Base-by-base conservation (phyloP, 78 protist genomes). In the Pelomyxa schiedti region DNA sequence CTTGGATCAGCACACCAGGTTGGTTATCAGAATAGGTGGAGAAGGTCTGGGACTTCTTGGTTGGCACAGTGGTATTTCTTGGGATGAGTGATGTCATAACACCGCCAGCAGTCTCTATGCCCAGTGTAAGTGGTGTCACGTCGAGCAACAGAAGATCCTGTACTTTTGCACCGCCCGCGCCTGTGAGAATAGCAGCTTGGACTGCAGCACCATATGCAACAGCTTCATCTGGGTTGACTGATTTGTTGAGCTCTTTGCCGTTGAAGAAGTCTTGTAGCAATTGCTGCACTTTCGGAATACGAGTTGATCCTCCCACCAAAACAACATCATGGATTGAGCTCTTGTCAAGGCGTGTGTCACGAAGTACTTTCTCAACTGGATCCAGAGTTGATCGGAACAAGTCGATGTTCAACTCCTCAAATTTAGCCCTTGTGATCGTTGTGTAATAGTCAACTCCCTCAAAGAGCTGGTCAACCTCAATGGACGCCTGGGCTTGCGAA, bases 141-240 rank as follows among this genome's bases (percentile, higher is more conserved):
- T n/a, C n/a, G n/a, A n/a, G n/a, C n/a, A n/a, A n/a, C n/a, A n/a
- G n/a, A n/a, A n/a, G n/a, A n/a, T n/a, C n/a, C n/a, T n/a, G n/a
- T n/a, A n/a, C n/a, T n/a, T n/a, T n/a, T n/a, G n/a, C n/a, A n/a
- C n/a, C n/a, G n/a, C n/a, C n/a, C n/a, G n/a, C n/a, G n/a, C n/a
- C 93, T 0, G 90, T 68, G 32, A 98, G 88, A 36, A 96, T 79
- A 26, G 92, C 97, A 24, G 95, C 99, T 86, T 98, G 99, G 5
- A 96, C 95, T 38, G 99, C 99, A 0, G 99, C 99, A 35, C 98
- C 96, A 83, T 81, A 88, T 64, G 99, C 99, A 26, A 98, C 99
- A 3, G 97, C 97, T 91, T 95, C 99, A 63, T 95, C 98, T 24
- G 99, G 97, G 88, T 96, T 96, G 94, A 94, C 91, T 39, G 86